Evolutionary conservation across 2,329 filamentous ascomycete species (phyloP).

Genomic region (Coleophoma eucalyptorum): DNA sequence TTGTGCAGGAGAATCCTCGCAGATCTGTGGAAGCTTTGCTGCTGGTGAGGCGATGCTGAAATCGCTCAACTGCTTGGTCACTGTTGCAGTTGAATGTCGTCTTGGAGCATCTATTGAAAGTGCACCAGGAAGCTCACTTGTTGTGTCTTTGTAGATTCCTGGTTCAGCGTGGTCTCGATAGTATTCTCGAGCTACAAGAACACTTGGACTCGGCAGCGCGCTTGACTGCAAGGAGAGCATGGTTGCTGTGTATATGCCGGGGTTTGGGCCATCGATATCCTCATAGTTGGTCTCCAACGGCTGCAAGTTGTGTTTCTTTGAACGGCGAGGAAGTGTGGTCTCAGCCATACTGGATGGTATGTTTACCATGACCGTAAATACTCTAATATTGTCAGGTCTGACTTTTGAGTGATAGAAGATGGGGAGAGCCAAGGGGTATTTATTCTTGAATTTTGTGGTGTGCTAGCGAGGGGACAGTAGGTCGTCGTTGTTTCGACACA

Average conservation of each 20-base stretch:
- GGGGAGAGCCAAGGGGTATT: too few relatives aligned
- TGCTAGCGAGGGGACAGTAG: too few relatives aligned
- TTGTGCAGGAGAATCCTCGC: neutral
- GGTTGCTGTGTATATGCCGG: too few relatives aligned
- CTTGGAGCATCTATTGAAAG: constrained; percentile 4
- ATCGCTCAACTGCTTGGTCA: neutral
- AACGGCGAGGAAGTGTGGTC: neutral
- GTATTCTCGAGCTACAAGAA: constrained; percentile 21
- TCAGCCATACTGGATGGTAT: neutral
- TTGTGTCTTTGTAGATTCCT: constrained; percentile 4
- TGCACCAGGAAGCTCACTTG: neutral
- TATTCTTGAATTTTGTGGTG: too few relatives aligned
- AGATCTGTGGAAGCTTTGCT: constrained; percentile 10
- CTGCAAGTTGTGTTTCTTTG: neutral
- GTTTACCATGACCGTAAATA: too few relatives aligned
- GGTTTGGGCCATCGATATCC: neutral
- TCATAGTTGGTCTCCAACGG: neutral
- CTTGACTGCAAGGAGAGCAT: neutral
- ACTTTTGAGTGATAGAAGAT: too few relatives aligned
- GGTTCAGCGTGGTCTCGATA: constrained; percentile 12
- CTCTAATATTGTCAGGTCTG: too few relatives aligned
- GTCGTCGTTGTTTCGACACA: neutral
- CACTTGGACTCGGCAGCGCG: constrained; percentile 18
- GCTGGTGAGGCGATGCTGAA: neutral
- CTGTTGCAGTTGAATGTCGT: constrained; percentile 6